Evolutionary conservation across 371 early-diverging fungal species (phyloP), one percentile per base, ranked within the genome.

Genomic region (Basidiobolus meristosporus): DNA sequence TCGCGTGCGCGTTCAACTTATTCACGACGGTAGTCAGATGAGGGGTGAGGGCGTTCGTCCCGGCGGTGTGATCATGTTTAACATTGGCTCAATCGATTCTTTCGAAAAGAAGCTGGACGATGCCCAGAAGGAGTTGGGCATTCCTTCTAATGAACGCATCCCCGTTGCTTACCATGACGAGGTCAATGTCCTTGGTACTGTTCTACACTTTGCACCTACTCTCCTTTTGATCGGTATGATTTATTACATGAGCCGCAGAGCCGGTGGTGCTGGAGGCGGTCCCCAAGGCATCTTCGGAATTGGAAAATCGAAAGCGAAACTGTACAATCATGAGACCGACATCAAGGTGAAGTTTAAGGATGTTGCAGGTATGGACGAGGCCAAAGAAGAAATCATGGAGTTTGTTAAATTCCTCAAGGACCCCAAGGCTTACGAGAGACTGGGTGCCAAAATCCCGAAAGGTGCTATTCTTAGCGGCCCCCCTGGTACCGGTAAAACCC

Each of bases 351-450:
- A 83, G 52, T 98, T 98, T 62, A 95, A 95, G 68, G 98, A 99
- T 62, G 98, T 99, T 0, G 99, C 99, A 5, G 99, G 99, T 20
- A 87, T 98, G 62, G 99, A 99, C 59, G 88, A 89, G 55, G 99
- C 99, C 46, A 99, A 99, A 61, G 86, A 91, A 44, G 99, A 99
- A 62, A 98, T 99, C 43, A 99, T 98, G 91, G 99, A 99, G 66
- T 96, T 98, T 78, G 98, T 99, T 40, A 98, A 98, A 59, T 96
- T 98, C 54, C 63, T 99, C 41, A 98, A 98, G 59, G 84, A 98
- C 52, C 99, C 99, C 9, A 77, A 65, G 23, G 61, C 71, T 12
- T 99, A 91, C 60, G 92, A 93, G 52, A 74, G 79, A 42, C 68
- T 99, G 43, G 99, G 99, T 15, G 99, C 99, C 41, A 95, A 91